Evolutionary conservation across 345 rosid genomes (phyloP).

Genomic region (Eucalyptus pumila): DNA sequence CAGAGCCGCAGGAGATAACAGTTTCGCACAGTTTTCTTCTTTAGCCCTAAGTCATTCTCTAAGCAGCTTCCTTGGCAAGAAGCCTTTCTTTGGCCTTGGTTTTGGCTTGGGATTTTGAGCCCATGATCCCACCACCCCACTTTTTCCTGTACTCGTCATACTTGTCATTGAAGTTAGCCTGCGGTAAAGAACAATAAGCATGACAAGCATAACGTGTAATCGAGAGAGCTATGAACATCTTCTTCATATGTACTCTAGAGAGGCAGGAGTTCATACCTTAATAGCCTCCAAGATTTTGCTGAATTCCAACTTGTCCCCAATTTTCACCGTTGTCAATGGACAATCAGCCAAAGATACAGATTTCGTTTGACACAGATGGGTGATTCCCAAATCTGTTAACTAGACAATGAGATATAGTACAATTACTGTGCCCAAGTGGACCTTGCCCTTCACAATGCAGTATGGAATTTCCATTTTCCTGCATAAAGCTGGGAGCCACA

Average conservation of each 20-base stretch:
- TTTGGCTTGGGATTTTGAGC: conserved; percentile 67
- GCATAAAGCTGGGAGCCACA: conserved; percentile 42
- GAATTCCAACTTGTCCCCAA: conserved; percentile 61
- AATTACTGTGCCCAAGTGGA: conserved; percentile 27
- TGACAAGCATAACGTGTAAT: not conserved
- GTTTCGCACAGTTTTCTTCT: not conserved
- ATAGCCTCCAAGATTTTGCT: conserved; percentile 68
- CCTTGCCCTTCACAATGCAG: conserved; percentile 43
- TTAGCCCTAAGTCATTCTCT: conserved; percentile 35
- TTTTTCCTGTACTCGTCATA: conserved; percentile 54
- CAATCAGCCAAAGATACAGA: conserved; percentile 15
- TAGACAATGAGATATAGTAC: not conserved
- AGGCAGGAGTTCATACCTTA: conserved; percentile 16
- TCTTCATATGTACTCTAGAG: not conserved
- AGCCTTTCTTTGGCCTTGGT: conserved; percentile 56
- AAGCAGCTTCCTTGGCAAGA: conserved; percentile 65
- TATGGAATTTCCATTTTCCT: conserved; percentile 45
- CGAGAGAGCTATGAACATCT: not conserved
- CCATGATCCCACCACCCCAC: conserved; percentile 87
- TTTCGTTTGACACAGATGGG: not conserved
- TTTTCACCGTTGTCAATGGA: conserved; percentile 57
- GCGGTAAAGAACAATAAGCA: not conserved
- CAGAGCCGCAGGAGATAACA: not conserved
- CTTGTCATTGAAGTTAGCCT: conserved; percentile 69
- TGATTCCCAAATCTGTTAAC: not conserved